Base-by-base conservation (phyloP, 2,329 filamentous ascomycete genomes). In the Dryadomyces quercus-mongolicae region DNA sequence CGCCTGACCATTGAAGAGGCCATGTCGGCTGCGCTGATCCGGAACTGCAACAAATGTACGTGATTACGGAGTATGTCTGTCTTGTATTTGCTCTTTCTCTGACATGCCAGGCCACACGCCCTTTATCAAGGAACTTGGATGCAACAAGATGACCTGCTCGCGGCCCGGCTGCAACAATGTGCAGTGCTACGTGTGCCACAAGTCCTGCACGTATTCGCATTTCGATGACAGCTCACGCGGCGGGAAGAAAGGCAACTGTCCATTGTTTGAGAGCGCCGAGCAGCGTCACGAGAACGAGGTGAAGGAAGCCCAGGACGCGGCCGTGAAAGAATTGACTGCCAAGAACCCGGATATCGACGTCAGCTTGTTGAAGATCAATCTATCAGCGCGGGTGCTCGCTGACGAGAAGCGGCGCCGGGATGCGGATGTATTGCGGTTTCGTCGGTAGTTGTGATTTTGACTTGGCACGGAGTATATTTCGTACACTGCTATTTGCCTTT, bases 91-190 rank as follows among this genome's bases (percentile, higher is more conserved):
- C 21, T 16, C 44, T 34, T 36, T 31, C 7, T 2, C 12, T 50
- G 15, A 16, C 25, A 12, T 7, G 13, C 2, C 22, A 77, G 74
- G 86, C 68, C 71, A 75, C n/a, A 78, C 81, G n/a, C 81, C 83
- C 0, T 93, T 92, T 61, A 77, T 94, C 65, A 95, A 94, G 64
- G 78, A 84, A 40, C 66, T 71, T 36, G 89, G 89, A 2, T 95
- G 89, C 70, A 94, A 94, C 70, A 91, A 91, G 68, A 88, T 95
- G 78, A 75, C 67, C 0, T 95, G 89, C 65, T 72, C 78, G 0
- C 75, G 76, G n/a, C 51, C 63, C 44, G 68, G 69, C 1, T 83
- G 80, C 56, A 5, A 54, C 2, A 77, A 80, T 47, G 62, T 76
- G 0, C 78, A 82, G 59, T 85, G 83, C 63, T 89, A 90, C 61